A percentile compares a stretch with the other conserved stretches of the same genome.
phyloP scores from a whole-genome alignment of 2,329 filamentous ascomycete genomes.

The Phyllosticta capitalensis region DNA sequence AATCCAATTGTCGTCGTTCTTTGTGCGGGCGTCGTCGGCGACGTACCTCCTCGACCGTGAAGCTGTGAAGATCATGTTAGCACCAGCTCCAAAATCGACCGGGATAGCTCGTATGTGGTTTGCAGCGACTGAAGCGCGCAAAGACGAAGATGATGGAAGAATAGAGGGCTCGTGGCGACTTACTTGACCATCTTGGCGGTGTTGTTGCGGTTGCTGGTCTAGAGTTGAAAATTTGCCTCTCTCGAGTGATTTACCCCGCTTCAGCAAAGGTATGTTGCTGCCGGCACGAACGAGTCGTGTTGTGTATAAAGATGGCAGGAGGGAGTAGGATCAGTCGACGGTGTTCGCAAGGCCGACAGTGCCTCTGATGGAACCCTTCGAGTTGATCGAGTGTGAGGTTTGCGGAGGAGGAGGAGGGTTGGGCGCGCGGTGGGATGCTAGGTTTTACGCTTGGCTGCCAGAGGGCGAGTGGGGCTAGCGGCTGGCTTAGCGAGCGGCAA shows the following conservation, averaged over 20 bases:
- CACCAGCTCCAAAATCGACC: conserved; percentile 13
- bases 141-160: not conserved
- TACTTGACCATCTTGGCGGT: conserved; percentile 99
- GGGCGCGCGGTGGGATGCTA: conserved; percentile 10
- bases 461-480: conserved; percentile 9
- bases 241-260: conserved; percentile 9
- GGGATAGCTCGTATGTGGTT: not conserved
- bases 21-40: not conserved
- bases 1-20: not conserved
- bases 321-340: conserved; percentile 5
- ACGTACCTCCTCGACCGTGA: conserved; percentile 86
- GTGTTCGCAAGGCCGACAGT: conserved; percentile 6
- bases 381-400: conserved; percentile 5
- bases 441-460: conserved; percentile 9
- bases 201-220: conserved; percentile 28
- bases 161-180: conserved; percentile 40
- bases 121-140: not conserved
- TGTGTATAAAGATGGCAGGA: not conserved
- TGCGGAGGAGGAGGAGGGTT: conserved; percentile 7
- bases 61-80: conserved; percentile 58
- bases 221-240: conserved; percentile 8
- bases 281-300: not conserved
- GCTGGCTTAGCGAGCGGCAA: not conserved
- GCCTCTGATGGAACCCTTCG: conserved; percentile 9
- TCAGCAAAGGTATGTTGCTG: not conserved